A percentile compares a stretch with the other conserved stretches of the same genome.
Evolutionary conservation across 345 rosid genomes (phyloP).

Genomic region (Rhodomyrtus tomentosa): DNA sequence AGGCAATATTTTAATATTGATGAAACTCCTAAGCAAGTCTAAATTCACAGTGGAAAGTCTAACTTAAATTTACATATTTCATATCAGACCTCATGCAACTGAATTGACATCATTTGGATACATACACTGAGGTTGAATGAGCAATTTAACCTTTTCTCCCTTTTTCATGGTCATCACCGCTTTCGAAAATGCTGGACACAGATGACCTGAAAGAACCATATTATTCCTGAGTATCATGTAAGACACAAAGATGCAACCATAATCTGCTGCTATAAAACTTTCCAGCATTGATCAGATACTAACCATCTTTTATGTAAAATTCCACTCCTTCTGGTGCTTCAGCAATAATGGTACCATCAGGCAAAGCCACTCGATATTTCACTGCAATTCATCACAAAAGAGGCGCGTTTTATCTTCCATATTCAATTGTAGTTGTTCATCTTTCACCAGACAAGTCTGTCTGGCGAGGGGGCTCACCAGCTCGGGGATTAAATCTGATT

Average conservation of each 20-base stretch:
- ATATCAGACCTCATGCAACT: too few species aligned
- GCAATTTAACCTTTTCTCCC: constrained; percentile 44
- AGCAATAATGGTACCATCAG: constrained; percentile 32
- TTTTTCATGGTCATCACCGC: constrained; percentile 37
- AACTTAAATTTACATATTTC: background rate
- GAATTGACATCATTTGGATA: background rate
- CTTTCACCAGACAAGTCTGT: background rate
- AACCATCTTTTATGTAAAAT: constrained; percentile 54
- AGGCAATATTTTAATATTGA: background rate
- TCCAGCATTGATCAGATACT: background rate
- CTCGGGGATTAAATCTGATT: background rate
- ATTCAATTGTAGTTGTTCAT: background rate
- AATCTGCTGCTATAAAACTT: background rate
- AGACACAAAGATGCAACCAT: background rate
- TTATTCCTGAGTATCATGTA: background rate
- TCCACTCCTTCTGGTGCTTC: constrained; percentile 40
- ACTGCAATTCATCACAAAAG: constrained; percentile 21
- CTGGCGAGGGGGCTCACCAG: background rate
- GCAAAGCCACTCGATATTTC: constrained; percentile 27
- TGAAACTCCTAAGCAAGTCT: background rate
- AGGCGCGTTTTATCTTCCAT: background rate
- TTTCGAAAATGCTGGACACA: constrained; percentile 38
- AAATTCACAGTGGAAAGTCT: background rate
- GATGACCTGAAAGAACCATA: constrained; percentile 27
- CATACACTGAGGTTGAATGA: constrained; percentile 45